Evolutionary conservation across 2,329 filamentous ascomycete species (phyloP), one percentile per base, ranked within the genome.

Genomic region (Botrytis squamosa): DNA sequence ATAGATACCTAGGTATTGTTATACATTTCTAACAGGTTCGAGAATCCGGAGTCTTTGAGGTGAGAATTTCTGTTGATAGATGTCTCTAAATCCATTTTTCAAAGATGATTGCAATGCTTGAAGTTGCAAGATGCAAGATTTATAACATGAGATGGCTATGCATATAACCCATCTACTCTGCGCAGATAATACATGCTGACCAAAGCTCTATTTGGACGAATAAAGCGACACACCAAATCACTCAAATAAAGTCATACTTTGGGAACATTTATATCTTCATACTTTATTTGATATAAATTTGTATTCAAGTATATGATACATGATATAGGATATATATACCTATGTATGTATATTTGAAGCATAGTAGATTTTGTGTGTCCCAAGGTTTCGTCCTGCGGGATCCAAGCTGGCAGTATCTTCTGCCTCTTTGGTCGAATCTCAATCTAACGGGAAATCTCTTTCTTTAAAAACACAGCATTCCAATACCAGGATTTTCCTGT

Each of bases 401-500:
- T 0, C 6, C 52, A 55, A 55, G 20, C 10, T 49, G 63, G 38
- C 25, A 18, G 65, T 29, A 55, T 38, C 36, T 55, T 36, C 16
- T 55, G 9, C 9, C 46, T 55, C 12, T 7, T 40, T 55, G 5
- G 10, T 25, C 42, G 16, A 20, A 20, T 22, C 20, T 49, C 42
- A 14, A 36, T 36, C 42, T 49, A 16, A 36, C 6, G 22, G 12
- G 6, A 59, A 62, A 78, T 75, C 7, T 72, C 72, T 67, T 77
- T 80, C 72, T 74, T 77, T 73, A 80, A 71, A 36, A 75, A 75
- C 7, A 79, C 76, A 29, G 75, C 73, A 70, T 62, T 62, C 73
- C 74, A 75, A 46, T 46, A 74, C 77, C 76, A 78, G 12, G 36
- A 29, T 57, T 74, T 77, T 16, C 77, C 78, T 4, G 52, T 75